Evolutionary conservation across 169 alveolate genomes (phyloP), one percentile per base, ranked within the genome.

Genomic region (Babesia bigemina): DNA sequence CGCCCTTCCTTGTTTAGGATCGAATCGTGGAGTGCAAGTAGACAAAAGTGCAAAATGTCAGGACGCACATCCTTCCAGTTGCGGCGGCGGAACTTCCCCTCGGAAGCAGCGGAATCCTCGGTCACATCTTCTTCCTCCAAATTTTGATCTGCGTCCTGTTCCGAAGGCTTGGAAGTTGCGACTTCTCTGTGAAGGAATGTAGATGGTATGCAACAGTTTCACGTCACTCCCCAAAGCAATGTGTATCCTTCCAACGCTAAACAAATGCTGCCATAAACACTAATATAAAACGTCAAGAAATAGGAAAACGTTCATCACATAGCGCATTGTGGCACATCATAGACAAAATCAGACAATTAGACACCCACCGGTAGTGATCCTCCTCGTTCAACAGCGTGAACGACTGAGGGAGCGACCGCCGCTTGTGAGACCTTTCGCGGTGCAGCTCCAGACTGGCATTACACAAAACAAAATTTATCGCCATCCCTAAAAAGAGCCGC

Each of bases 21-120:
- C 12, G 92, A 79, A 70, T 90, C 94, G 60, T 90, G 78, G 45
- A 90, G 70, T 12, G 89, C 63, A 52, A 90, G 76, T 33, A 90
- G 72, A 42, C 92, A 84, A 63, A 86, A 90, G 58, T 84, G 90
- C 47, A 90, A 71, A 24, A 86, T 65, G 56, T 79, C 87, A 12
- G 87, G 87, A 8, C 88, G 60, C 47, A 62, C 71, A 24, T 81
- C 85, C 60, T 72, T 58, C 73, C 88, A 65, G 61, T 71, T 67
- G 50, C 84, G 75, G 28, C 62, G 77, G 12, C 48, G 52, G 39
- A 50, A 50, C 56, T 17, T 67, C 47, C 26, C 21, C 39, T 47
- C 47, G 52, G 39, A 6, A 9, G 61, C 44, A 9, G 33, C 21
- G 36, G 42, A 12, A 47, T 50, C 63, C n/a, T 4, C 57, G 12